Conservation (phyloP, 768 basidiomycete genomes). For the Tricholoma sp. region DNA sequence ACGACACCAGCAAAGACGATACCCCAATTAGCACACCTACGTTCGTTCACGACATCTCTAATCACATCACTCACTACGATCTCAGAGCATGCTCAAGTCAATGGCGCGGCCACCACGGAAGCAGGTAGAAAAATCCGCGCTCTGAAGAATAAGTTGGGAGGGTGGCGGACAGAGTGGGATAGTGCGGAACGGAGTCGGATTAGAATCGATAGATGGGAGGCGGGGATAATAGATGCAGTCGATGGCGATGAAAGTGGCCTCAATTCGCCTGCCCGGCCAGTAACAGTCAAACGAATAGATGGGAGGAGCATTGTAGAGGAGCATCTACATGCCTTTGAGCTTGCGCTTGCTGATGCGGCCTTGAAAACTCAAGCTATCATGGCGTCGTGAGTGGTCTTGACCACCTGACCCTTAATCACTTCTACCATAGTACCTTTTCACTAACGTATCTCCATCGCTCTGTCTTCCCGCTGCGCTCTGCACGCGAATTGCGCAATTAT, state of each 20-base stretch:
- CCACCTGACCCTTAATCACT: slow-evolving; percentile 1
- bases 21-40: slow-evolving; percentile 64
- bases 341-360: slow-evolving; percentile 66
- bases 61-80: slow-evolving; percentile 70
- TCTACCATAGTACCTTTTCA: slow-evolving; percentile 14
- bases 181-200: slow-evolving; percentile 76
- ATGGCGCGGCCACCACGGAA: slow-evolving; percentile 79
- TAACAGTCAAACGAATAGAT: slow-evolving; percentile 45
- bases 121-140: slow-evolving; percentile 84
- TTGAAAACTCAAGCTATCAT: slow-evolving; percentile 78
- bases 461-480: not conserved
- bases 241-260: slow-evolving; percentile 21
- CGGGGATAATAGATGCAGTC: slow-evolving; percentile 44
- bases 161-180: slow-evolving; percentile 79
- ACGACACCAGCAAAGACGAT: slow-evolving; percentile 56
- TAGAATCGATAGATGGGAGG: slow-evolving; percentile 80
- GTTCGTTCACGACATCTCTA: slow-evolving; percentile 69
- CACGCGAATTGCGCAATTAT: not conserved
- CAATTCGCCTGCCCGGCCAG: slow-evolving; percentile 23
- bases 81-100: slow-evolving; percentile 86
- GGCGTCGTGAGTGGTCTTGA: slow-evolving; percentile 46
- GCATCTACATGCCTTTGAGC: slow-evolving; percentile 72
- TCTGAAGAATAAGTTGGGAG: slow-evolving; percentile 76
- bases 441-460: not conserved
- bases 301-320: slow-evolving; percentile 73